phyloP scores from a whole-genome alignment of 2,329 filamentous ascomycete species.

The Verticillium alfalfae region DNA sequence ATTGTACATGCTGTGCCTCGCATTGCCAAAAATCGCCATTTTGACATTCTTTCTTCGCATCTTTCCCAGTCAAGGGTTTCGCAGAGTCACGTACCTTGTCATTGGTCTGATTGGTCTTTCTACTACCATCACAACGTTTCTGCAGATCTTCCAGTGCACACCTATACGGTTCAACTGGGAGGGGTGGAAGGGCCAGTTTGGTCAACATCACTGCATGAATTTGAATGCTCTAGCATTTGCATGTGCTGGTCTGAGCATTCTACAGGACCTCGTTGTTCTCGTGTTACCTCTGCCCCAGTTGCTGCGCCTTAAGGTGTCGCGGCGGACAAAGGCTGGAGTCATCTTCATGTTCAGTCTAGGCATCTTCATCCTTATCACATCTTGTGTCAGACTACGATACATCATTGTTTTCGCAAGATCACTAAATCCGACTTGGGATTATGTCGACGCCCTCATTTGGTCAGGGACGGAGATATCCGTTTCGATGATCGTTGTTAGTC shows the following conservation, averaged over 20 bases:
- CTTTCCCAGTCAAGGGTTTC: constrained; percentile 21
- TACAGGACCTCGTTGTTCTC: constrained; percentile 26
- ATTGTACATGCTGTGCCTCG: constrained; percentile 24
- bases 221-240: constrained; percentile 23
- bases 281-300: constrained; percentile 26
- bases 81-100: constrained; percentile 13
- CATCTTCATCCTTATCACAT: constrained; percentile 27
- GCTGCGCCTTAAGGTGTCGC: constrained; percentile 18
- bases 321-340: constrained; percentile 19
- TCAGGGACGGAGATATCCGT: constrained; percentile 34
- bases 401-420: constrained; percentile 23
- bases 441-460: constrained; percentile 34
- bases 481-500: constrained; percentile 32
- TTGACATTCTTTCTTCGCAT: constrained; percentile 25
- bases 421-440: constrained; percentile 34
- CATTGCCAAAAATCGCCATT: constrained; percentile 23
- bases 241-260: constrained; percentile 23
- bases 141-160: constrained; percentile 28
- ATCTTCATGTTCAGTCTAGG: constrained; percentile 30
- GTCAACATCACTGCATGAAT: constrained; percentile 21
- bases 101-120: constrained; percentile 18
- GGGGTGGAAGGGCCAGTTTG: constrained; percentile 21
- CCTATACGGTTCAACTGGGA: constrained; percentile 25
- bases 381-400: constrained; percentile 27
- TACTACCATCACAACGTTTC: constrained; percentile 19